Base-by-base conservation (phyloP, 371 early-diverging fungal genomes). In the Amoeboradix gromovi region DNA sequence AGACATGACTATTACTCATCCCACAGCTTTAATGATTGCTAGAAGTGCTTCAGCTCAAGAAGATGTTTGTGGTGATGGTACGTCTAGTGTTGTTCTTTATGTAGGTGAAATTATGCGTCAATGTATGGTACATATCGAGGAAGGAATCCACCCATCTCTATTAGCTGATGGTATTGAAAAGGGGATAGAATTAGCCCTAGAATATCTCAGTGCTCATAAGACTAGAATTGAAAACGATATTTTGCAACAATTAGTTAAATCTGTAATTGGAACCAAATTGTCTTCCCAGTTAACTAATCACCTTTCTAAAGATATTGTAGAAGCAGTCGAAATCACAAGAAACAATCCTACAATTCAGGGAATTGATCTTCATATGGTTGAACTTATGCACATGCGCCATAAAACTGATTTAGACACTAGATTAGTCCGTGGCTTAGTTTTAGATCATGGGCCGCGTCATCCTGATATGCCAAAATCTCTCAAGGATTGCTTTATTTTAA, bases 1-100 rank as follows among this genome's bases (percentile, higher is more conserved):
- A 74, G 98, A 99, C 80, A 96, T 99, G 89, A 92, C 90, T 82
- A 96, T 99, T 78, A 94, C 94, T 83, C 94, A 99, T 80, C 99
- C 99, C 29, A 98, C 97, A 1, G 95, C 99, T 66, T 88, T 92
- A 70, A 92, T 99, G 89, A 94, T 99, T 74, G 98, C 98, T 30
- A 87, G 95, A 69, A 92, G 97, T 31, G 98, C 98, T 12, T 90
- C 91, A 31, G 97, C 98, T 30, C 94, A 98, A 79, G 96, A 96
- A 78, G 92, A 94, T 73, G 86, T 95, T 68, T 92, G 92, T 32
- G 99, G 99, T 69, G 99, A 99, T 74, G 99, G 99, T 68, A 96
- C 97, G 5, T 94, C 98, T 17, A 87, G 95, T 0, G 89, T 94
- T 74, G 93, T 98, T 30, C 79, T 98, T 70, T 77, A 97, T 28